These are phyloP conservation scores for Tricholoma saponaceum DNA, from an alignment of 768 basidiomycete species.

Conservation along the genomic window DNA sequence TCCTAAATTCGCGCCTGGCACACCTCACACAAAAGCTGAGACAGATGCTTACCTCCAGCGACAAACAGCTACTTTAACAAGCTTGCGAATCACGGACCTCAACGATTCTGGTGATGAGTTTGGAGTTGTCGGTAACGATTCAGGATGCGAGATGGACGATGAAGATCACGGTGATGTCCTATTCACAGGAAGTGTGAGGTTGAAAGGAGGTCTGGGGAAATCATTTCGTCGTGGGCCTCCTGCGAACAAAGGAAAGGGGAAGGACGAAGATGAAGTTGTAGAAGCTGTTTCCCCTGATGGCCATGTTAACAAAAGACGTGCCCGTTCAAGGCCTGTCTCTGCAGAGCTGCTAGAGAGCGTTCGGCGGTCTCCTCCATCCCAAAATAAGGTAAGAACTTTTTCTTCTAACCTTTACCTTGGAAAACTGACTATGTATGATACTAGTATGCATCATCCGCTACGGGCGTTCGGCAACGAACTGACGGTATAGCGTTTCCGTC, in stretches of 20 bases:
- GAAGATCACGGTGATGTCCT: constrained; percentile 31
- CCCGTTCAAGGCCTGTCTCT: constrained; percentile 69
- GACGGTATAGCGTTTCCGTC: constrained; percentile 37
- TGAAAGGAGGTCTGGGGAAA: constrained; percentile 14
- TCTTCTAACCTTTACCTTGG: neutral
- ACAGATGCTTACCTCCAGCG: constrained; percentile 44
- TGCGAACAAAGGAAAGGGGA: constrained; percentile 27
- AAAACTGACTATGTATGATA: constrained; percentile 1
- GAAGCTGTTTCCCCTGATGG: constrained; percentile 75
- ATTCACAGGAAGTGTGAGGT: constrained; percentile 25
- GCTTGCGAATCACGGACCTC: constrained; percentile 56
- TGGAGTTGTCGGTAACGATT: constrained; percentile 39
- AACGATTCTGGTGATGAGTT: constrained; percentile 43
- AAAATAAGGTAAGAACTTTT: constrained; percentile 29
- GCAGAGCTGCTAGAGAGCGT: constrained; percentile 55
- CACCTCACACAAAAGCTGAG: constrained; percentile 52
- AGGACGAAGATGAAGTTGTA: constrained; percentile 51
- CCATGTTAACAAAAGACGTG: constrained; percentile 71
- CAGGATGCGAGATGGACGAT: constrained; percentile 47
- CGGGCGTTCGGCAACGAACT: constrained; percentile 5
- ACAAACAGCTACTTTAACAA: constrained; percentile 64
- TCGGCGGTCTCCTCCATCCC: constrained; percentile 39
- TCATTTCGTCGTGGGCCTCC: constrained; percentile 4
- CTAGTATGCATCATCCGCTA: constrained; percentile 1
- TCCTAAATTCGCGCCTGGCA: constrained; percentile 43